Evolutionary conservation across 441 rosid species (phyloP).

Genomic region (Populus hybrid): DNA sequence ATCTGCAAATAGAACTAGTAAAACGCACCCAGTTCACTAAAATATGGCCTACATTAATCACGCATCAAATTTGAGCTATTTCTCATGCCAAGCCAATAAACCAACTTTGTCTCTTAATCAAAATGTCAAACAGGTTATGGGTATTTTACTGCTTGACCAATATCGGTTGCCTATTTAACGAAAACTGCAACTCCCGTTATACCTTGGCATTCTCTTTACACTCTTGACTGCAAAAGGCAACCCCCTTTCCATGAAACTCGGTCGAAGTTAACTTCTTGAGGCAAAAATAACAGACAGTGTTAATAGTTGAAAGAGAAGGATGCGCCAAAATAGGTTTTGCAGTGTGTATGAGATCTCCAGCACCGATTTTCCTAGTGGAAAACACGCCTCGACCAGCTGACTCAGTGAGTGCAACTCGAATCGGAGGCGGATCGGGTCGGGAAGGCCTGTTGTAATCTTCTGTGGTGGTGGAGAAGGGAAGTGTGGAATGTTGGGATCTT

Average conservation of each 20-base stretch:
- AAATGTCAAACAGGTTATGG: slow-evolving; percentile 40
- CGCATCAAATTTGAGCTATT: background rate
- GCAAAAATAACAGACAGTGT: slow-evolving; percentile 64
- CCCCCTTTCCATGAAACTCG: slow-evolving; percentile 27
- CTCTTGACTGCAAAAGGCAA: slow-evolving; percentile 47
- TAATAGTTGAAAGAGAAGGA: slow-evolving; percentile 44
- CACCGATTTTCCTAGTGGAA: slow-evolving; percentile 56
- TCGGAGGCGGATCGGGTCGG: slow-evolving; percentile 57
- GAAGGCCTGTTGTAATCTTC: slow-evolving; percentile 18
- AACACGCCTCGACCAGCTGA: slow-evolving; percentile 85
- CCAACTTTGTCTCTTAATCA: slow-evolving; percentile 18
- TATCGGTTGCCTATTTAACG: background rate
- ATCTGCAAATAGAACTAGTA: background rate
- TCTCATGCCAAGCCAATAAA: background rate
- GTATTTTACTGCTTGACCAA: background rate
- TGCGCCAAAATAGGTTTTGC: slow-evolving; percentile 59
- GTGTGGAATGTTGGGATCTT: slow-evolving; percentile 1
- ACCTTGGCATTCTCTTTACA: slow-evolving; percentile 62
- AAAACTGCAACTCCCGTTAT: background rate
- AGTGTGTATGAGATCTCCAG: slow-evolving; percentile 76
- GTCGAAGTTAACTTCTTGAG: slow-evolving; percentile 38
- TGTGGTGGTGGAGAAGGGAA: slow-evolving; percentile 24
- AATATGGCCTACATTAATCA: background rate
- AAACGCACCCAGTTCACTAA: background rate
- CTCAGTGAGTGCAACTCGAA: slow-evolving; percentile 62